Base-by-base conservation (phyloP, 2,329 filamentous ascomycete species). In the Nothomitra cinnamomea region DNA sequence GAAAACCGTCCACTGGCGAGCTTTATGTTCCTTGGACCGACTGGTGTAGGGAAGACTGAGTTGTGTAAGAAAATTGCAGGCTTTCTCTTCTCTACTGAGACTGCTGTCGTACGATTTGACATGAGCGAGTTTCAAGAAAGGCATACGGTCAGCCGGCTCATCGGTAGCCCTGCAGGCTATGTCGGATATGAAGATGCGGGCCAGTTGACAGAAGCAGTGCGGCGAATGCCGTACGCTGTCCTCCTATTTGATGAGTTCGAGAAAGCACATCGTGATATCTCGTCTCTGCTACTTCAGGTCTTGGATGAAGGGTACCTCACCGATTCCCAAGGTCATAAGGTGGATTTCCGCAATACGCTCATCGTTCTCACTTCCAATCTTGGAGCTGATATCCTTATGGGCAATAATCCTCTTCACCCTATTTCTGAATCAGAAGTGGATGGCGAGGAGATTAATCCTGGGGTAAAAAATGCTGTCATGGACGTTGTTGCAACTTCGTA, bases 61-160 rank as follows among this genome's bases (percentile, higher is more conserved):
- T 79, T 96, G 1, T 95, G 89, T 75, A 96, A 96, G 74, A 90
- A 94, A 65, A 82, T 98, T 61, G 92, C 92, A 1, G 78, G 77
- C 55, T 96, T 95, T 70, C 73, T 98, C 38, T 98, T 96, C 69
- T 92, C 85, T 0, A 95, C 87, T 1, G 87, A 95, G 61, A 80
- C 81, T 25, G 90, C 92, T 2, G 87, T 98, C 24, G 80, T 95
- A 35, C 79, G 92, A 35, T 96, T 96, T 67, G 92, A 96, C 67
- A 96, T 96, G 92, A 87, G 82, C 61, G 92, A 98, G 64, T 96
- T 95, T 66, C 88, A 94, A 64, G 92, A 96, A 65, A 95, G 94
- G 67, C 90, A 96, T 64, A 96, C 92, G 2, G 85, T 96, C 54
- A 94, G 87, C 25, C 79, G 90, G 17, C 77, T 96, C 32, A 95